A percentile compares a stretch with the other conserved stretches of the same genome.
phyloP scores from a whole-genome alignment of 306 rosid genomes.

The Sophora flavescens region DNA sequence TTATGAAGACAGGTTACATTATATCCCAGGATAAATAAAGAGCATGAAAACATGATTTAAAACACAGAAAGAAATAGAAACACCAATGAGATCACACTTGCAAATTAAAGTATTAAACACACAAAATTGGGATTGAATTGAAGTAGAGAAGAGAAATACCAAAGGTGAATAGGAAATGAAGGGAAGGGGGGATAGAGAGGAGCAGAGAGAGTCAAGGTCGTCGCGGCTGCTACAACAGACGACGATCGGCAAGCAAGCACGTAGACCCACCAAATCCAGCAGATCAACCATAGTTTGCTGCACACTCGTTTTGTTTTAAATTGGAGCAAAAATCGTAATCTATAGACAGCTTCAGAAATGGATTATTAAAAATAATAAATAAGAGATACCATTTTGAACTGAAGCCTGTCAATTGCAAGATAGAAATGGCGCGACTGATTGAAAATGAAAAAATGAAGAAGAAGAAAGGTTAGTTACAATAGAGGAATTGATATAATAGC shows the following conservation, averaged over 20 bases:
- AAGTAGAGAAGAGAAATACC: constrained; percentile 43
- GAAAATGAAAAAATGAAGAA: constrained; percentile 9
- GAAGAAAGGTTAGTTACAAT: background rate
- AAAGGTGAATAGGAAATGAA: constrained; percentile 69
- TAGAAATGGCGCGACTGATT: constrained; percentile 85
- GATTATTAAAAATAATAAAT: background rate
- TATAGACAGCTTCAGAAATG: background rate
- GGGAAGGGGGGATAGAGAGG: constrained; percentile 70
- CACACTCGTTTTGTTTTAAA: no score
- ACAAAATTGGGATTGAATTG: background rate
- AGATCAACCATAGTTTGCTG: constrained; percentile 81
- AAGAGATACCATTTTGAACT: constrained; percentile 73
- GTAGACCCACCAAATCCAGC: constrained; percentile 75
- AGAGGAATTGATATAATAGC: no score
- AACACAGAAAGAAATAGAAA: background rate
- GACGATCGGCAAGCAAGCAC: constrained; percentile 72
- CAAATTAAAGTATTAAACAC: background rate
- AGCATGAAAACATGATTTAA: background rate
- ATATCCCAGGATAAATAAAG: background rate
- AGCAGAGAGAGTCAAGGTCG: constrained; percentile 84
- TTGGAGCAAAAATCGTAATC: background rate
- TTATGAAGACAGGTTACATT: no score
- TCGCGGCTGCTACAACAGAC: constrained; percentile 88
- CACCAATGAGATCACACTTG: background rate
- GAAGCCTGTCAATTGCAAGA: constrained; percentile 82